Evolutionary conservation across 1,139 yeast genomes (phyloP).

Genomic region (Diutina neorugosa): DNA sequence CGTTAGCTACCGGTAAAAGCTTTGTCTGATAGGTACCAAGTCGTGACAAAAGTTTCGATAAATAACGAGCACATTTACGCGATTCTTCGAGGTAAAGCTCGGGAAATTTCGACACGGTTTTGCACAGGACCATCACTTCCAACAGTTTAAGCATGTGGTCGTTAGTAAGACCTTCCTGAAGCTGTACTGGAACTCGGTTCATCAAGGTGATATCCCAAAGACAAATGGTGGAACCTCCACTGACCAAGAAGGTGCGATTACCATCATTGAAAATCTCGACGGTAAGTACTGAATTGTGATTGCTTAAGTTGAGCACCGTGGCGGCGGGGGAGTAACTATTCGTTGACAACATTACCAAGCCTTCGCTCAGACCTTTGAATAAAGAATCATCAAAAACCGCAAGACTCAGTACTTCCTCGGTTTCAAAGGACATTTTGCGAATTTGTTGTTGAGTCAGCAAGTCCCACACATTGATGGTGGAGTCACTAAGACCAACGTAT

Average conservation of each 20-base stretch:
- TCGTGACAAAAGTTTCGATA: conserved; percentile 48
- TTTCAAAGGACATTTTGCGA: conserved; percentile 36
- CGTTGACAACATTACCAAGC: not conserved
- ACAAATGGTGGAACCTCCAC: not conserved
- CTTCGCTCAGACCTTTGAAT: conserved; percentile 25
- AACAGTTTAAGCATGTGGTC: conserved; percentile 56
- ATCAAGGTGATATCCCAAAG: not conserved
- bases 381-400: conserved; percentile 41
- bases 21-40: conserved; percentile 65
- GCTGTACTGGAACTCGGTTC: not conserved
- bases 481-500: conserved; percentile 69
- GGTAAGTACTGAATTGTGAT: not conserved
- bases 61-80: conserved; percentile 73
- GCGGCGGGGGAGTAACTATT: not conserved
- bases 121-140: conserved; percentile 49
- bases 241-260: not conserved
- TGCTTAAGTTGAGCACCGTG: not conserved
- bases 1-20: conserved; percentile 58
- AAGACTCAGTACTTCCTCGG: conserved; percentile 23
- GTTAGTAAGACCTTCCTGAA: conserved; percentile 20
- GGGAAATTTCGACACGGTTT: conserved; percentile 68
- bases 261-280: not conserved
- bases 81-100: conserved; percentile 62
- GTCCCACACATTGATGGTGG: conserved; percentile 74
- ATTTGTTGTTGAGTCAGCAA: conserved; percentile 65